A percentile compares a stretch with the other conserved stretches of the same genome.
Conservation (phyloP, 352 stramenopile species). For the Vaucheria bursata region DNA sequence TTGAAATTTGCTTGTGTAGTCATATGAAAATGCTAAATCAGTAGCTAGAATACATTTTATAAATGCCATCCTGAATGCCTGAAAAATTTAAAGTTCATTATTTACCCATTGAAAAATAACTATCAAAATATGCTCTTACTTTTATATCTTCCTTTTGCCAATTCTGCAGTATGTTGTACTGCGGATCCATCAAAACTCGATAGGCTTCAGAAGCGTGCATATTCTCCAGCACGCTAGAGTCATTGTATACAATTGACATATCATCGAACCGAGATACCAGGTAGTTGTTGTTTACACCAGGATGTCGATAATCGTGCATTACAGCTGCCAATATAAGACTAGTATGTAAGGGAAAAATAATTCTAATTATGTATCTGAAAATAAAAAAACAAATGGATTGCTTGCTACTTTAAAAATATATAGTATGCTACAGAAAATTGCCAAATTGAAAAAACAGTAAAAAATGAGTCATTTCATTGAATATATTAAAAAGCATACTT, state of each 20-base stretch:
- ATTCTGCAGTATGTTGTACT: slow-evolving; percentile 51
- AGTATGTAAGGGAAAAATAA: too few relatives aligned
- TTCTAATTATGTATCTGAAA: too few relatives aligned
- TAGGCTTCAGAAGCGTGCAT: slow-evolving; percentile 53
- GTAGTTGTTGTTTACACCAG: slow-evolving; percentile 53
- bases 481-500: too few relatives aligned
- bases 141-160: slow-evolving; percentile 19
- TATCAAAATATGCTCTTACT: background rate
- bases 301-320: slow-evolving; percentile 54
- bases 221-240: slow-evolving; percentile 54
- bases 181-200: slow-evolving; percentile 34
- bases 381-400: too few relatives aligned
- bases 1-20: slow-evolving; percentile 49
- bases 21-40: slow-evolving; percentile 48
- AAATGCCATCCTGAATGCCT: slow-evolving; percentile 31
- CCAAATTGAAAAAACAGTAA: too few relatives aligned
- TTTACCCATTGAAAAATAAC: background rate
- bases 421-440: too few relatives aligned
- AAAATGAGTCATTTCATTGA: too few relatives aligned
- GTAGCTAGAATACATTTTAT: slow-evolving; percentile 52
- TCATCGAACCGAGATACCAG: slow-evolving; percentile 47
- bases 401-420: too few relatives aligned
- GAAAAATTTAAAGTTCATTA: background rate
- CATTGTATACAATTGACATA: slow-evolving; percentile 54
- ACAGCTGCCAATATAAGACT: slow-evolving; percentile 48